Evolutionary conservation across 2,329 filamentous ascomycete genomes (phyloP), one percentile per base, ranked within the genome.

Genomic region (Diaporthe citrichinensis): DNA sequence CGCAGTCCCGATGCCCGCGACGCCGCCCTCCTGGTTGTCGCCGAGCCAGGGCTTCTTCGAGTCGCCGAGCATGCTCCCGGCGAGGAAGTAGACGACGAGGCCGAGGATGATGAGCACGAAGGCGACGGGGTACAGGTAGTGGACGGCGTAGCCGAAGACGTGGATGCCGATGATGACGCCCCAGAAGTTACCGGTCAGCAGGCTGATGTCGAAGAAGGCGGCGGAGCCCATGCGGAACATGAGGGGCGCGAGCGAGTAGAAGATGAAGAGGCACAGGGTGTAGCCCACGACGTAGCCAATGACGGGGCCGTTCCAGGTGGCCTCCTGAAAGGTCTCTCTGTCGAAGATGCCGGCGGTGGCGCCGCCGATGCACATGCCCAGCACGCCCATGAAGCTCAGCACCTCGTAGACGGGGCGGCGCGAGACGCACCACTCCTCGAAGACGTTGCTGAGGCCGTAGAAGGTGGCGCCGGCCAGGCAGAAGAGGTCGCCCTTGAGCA

Each of bases 101-200:
- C 97, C 96, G 39, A 96, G 72, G 79, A 99, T 92, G 83, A 99
- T 98, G 79, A 96, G 88, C 14, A 98, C 94, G 84, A 99, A 99
- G 17, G 97, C 96, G 82, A 98, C 94, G 7, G 97, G 96, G 85
- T 99, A 99, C 86, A 98, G 89, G 88, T 91, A 98, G 86, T 98
- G 94, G 75, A 99, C 91, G 55, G 85, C 85, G 80, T 94, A 91
- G 59, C 93, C 91, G 81, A 99, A 98, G 67, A 98, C 94, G 82
- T 93, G 90, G 79, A 97, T 91, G 68, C 97, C 97, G 80, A 99
- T 96, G 79, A 97, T 94, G 77, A 98, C 94, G 78, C 95, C 96
- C 97, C 97, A 99, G 87, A 98, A 98, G 86, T 98, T 98, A 80
- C 93, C 95, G 2, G 97, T 98, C 76, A 99, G 88, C 78, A 99